Conservation (phyloP, 441 rosid genomes). For the Arabidopsis hybrid region DNA sequence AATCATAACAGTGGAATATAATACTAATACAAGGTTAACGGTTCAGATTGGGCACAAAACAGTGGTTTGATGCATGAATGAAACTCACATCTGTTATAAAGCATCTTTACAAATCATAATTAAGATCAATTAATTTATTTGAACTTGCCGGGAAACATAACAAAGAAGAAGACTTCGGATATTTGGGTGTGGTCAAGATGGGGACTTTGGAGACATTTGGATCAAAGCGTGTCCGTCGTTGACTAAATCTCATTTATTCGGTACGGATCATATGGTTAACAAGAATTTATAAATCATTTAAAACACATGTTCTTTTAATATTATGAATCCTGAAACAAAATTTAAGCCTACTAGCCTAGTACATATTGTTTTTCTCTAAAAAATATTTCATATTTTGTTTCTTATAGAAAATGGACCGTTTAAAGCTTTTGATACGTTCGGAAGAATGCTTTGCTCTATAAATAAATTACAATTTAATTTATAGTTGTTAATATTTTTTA, state of each 20-base stretch:
- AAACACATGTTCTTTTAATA: constrained; percentile 26
- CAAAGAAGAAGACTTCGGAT: constrained; percentile 29
- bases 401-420: not conserved
- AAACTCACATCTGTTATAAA: constrained; percentile 13
- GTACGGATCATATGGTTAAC: constrained; percentile 15
- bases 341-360: not conserved
- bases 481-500: too few relatives aligned
- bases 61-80: constrained; percentile 39
- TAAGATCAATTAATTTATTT: constrained; percentile 12
- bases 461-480: too few relatives aligned
- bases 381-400: not conserved
- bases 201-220: constrained; percentile 38
- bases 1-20: not conserved
- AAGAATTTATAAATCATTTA: not conserved
- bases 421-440: not conserved
- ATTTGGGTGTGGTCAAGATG: constrained; percentile 27
- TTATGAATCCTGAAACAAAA: not conserved
- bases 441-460: not conserved
- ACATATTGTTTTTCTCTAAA: not conserved
- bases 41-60: constrained; percentile 23
- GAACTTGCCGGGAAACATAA: constrained; percentile 37
- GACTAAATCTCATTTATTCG: constrained; percentile 30
- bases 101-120: constrained; percentile 12
- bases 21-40: not conserved
- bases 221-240: constrained; percentile 40